Evolutionary conservation across 441 rosid species (phyloP).

Genomic region (Codiaeum variegatum): DNA sequence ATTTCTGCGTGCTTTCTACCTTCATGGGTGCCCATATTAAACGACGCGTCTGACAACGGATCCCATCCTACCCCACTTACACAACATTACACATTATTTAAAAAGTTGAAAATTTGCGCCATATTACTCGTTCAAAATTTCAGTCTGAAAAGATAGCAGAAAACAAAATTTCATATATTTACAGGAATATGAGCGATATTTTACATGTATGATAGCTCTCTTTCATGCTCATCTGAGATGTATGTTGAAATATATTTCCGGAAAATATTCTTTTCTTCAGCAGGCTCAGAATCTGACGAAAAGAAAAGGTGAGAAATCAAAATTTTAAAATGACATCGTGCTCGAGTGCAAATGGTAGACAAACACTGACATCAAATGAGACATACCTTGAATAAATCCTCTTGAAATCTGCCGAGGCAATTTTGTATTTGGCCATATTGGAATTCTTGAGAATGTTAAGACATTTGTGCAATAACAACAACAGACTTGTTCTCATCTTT

Average conservation of each 20-base stretch:
- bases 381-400: constrained; percentile 24
- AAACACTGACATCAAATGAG: background rate
- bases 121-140: background rate
- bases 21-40: too few species aligned
- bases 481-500: constrained; percentile 31
- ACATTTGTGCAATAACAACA: constrained; percentile 12
- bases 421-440: constrained; percentile 4
- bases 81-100: background rate
- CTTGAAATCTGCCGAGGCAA: constrained; percentile 12
- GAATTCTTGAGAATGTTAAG: constrained; percentile 19
- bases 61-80: too few species aligned
- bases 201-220: constrained; percentile 10
- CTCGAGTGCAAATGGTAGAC: background rate
- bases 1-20: too few species aligned
- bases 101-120: background rate
- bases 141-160: background rate
- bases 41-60: too few species aligned
- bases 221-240: constrained; percentile 2
- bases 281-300: constrained; percentile 18
- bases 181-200: constrained; percentile 14
- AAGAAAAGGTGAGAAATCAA: constrained; percentile 6
- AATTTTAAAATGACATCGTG: background rate
- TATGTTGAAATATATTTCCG: constrained; percentile 7
- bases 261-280: constrained; percentile 13
- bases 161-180: constrained; percentile 11